These are phyloP conservation scores for Naematelia aurantialba DNA, from an alignment of 768 basidiomycete species.

Conservation along the genomic window DNA sequence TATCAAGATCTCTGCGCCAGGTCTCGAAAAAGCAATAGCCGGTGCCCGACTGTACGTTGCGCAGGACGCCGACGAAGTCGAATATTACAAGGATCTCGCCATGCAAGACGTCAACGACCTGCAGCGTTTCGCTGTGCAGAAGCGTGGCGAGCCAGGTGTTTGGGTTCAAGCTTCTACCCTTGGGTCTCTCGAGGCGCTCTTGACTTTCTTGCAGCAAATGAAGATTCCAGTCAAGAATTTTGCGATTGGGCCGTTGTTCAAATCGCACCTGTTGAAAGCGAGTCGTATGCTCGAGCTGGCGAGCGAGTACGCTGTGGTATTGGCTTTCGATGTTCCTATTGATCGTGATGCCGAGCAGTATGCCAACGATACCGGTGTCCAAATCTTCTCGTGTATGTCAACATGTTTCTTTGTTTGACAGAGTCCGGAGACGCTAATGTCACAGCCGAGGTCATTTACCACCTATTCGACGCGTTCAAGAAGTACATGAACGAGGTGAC, in stretches of 20 bases:
- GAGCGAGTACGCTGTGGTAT: slow-evolving; percentile 87
- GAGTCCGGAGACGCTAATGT: neutral
- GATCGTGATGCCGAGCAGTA: slow-evolving; percentile 89
- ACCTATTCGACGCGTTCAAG: slow-evolving; percentile 92
- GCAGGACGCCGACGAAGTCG: slow-evolving; percentile 94
- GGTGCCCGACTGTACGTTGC: slow-evolving; percentile 89
- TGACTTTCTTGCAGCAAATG: slow-evolving; percentile 90
- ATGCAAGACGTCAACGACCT: slow-evolving; percentile 92
- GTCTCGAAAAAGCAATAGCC: slow-evolving; percentile 95
- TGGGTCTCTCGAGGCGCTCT: slow-evolving; percentile 90
- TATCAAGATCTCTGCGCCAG: slow-evolving; percentile 90
- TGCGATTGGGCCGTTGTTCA: slow-evolving; percentile 95
- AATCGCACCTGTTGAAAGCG: slow-evolving; percentile 87
- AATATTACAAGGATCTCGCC: slow-evolving; percentile 86
- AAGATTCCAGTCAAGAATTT: slow-evolving; percentile 97
- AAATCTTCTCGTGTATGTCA: slow-evolving; percentile 79
- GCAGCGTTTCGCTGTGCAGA: slow-evolving; percentile 85
- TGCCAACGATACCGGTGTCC: slow-evolving; percentile 91
- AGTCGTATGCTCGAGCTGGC: slow-evolving; percentile 76
- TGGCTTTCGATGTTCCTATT: slow-evolving; percentile 92
- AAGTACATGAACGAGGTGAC: slow-evolving; percentile 86
- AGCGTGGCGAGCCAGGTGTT: slow-evolving; percentile 74
- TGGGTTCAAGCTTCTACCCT: slow-evolving; percentile 96
- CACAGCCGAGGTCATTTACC: slow-evolving; percentile 96
- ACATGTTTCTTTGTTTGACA: neutral